A percentile compares a stretch with the other conserved stretches of the same genome.
Evolutionary conservation across 2,329 filamentous ascomycete genomes (phyloP).

Genomic region (Cucurbitaria berberidis): DNA sequence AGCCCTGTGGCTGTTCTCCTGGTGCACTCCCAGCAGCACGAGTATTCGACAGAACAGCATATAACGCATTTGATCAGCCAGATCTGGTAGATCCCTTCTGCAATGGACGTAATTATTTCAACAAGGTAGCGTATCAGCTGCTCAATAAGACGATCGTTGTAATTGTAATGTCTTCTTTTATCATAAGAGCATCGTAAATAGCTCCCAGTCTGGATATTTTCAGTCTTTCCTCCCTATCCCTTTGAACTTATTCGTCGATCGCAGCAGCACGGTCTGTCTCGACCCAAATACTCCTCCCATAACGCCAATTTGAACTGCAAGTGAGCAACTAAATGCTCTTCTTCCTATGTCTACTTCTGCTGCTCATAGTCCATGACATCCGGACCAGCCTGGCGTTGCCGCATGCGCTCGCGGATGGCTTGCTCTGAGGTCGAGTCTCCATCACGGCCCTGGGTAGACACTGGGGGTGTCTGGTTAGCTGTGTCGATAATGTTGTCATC

Average conservation of each 20-base stretch:
- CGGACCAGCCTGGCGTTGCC: slow-evolving; percentile 32
- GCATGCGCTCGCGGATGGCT: slow-evolving; percentile 63
- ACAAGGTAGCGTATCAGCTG: neutral
- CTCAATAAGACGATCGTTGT: neutral
- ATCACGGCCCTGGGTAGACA: slow-evolving; percentile 26
- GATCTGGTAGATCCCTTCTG: neutral
- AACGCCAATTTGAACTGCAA: neutral
- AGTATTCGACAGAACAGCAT: too few species aligned
- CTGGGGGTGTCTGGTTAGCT: slow-evolving; percentile 42
- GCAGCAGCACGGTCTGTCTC: neutral
- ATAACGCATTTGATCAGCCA: too few species aligned
- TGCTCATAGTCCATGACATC: slow-evolving; percentile 34
- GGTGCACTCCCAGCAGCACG: too few species aligned
- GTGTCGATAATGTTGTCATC: slow-evolving; percentile 52
- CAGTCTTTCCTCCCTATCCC: neutral
- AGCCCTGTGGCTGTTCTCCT: too few species aligned
- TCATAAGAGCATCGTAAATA: neutral
- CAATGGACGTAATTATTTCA: neutral
- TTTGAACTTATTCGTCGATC: neutral
- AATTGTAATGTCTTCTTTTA: neutral
- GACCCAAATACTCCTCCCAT: neutral
- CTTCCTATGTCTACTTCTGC: slow-evolving; percentile 24
- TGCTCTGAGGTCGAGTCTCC: slow-evolving; percentile 66
- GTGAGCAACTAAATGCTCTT: neutral
- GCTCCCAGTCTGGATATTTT: neutral